These are phyloP conservation scores for Trichoderma arundinaceum DNA, from an alignment of 2,329 filamentous ascomycete genomes.

Conservation along the genomic window DNA sequence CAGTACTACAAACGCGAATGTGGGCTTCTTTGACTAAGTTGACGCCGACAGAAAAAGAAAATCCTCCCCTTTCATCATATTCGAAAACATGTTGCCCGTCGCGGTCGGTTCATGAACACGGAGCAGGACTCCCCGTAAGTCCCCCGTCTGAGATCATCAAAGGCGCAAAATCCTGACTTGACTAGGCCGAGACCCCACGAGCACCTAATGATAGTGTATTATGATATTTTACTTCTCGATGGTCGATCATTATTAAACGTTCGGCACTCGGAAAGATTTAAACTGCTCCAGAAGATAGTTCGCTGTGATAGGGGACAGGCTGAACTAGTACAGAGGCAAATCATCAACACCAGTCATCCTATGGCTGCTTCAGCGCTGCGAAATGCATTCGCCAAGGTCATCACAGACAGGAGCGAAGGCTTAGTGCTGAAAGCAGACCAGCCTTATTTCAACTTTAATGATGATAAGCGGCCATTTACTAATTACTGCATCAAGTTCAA, in stretches of 20 bases:
- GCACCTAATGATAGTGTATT: constrained; percentile 67
- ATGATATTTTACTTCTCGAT: constrained; percentile 62
- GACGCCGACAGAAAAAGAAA: constrained; percentile 52
- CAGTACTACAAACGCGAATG: too few species aligned
- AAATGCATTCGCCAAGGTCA: constrained; percentile 69
- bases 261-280: constrained; percentile 64
- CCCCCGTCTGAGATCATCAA: neutral
- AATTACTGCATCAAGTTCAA: constrained; percentile 80
- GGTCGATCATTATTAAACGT: constrained; percentile 56
- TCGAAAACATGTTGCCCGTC: constrained; percentile 76
- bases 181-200: constrained; percentile 56
- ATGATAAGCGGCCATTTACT: constrained; percentile 45
- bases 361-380: constrained; percentile 62
- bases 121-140: constrained; percentile 70
- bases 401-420: constrained; percentile 73
- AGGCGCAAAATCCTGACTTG: neutral
- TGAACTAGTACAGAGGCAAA: constrained; percentile 68
- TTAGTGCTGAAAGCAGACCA: constrained; percentile 80
- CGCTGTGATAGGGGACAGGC: constrained; percentile 63
- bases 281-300: constrained; percentile 62
- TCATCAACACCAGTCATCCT: constrained; percentile 67
- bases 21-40: neutral
- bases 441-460: constrained; percentile 71
- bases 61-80: constrained; percentile 83
- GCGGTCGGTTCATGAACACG: constrained; percentile 71